Base-by-base conservation (phyloP, 768 basidiomycete species). In the Dacryopinax primogenitus region DNA sequence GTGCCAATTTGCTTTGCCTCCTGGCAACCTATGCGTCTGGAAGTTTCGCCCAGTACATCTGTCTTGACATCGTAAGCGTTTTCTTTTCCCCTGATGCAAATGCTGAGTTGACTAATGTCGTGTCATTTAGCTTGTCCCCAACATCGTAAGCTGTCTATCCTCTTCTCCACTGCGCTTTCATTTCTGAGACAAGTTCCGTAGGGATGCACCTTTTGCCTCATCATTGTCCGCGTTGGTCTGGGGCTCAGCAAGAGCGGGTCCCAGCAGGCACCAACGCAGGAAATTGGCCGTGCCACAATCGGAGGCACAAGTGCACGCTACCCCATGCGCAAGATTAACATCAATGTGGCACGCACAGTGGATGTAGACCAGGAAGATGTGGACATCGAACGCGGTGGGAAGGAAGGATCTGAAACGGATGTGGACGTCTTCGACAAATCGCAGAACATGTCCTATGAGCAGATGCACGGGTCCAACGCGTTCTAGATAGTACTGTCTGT, bases 191-290 rank as follows among this genome's bases (percentile, higher is more conserved):
- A 9, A 37, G 11, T 37, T 47, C 23, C 13, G 26, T 58, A 70
- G 72, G 77, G 73, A 58, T 71, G 75, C 35, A 77, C 76, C 0
- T 78, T 78, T 68, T 76, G 76, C 26, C 70, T 78, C 67, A 74
- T 78, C 67, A 78, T 77, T 64, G 74, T 78, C 61, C 76, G 77
- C 30, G 73, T 78, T 39, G 78, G 72, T 73, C 6, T 73, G 72
- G 1, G 71, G 71, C 1, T 72, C 71, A 62, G 67, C 67, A 2
- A 26, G 21, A 16, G 62, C 70, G 7, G 74, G 75, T 33, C 73
- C 74, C 13, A 69, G 34, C 67, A 71, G 62, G 71, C 65, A 45
- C 15, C 9, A 7, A 28, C 51, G 51, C 51, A 58, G 26, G 51
- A 32, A 21, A 6, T 28, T 30, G 23, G 51, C 26, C 26, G 51